Evolutionary conservation across 2,329 filamentous ascomycete genomes (phyloP), one percentile per base, ranked within the genome.

Genomic region (Fusarium penzigii): DNA sequence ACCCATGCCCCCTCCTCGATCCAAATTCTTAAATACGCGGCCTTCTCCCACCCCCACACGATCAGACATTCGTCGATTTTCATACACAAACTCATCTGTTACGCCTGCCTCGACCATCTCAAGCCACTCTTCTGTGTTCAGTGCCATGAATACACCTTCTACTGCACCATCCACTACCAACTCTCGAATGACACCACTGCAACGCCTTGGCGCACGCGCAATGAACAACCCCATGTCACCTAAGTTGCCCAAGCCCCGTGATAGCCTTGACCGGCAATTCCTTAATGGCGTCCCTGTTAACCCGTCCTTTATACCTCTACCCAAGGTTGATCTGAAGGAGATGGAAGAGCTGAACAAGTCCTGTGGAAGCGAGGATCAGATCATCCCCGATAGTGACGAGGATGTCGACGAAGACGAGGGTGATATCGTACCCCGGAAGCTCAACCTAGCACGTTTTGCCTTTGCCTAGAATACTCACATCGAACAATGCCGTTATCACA

Each of bases 311-410:
- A 73, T 84, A 6, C 79, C 81, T 0, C 68, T 84, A 9, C 81
- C 82, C 1, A 79, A 75, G 51, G 80, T 81, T 3, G 78, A 83
- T 56, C 54, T 82, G 25, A 71, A 70, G 8, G 81, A 84, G 59
- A 72, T 84, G 4, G 78, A 78, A 58, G 77, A 78, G 2, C 64
- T 84, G 40, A 80, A 82, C 58, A 64, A 61, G 47, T 36, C 32
- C 13, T 65, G 65, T 45, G 82, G 82, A 13, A 85, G 82, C 60
- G 82, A 85, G 63, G 82, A 85, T 51, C 74, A 81, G 49, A 76
- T 85, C 55, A 67, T 80, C 13, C 77, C 77, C 25, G 79, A 79
- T 63, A 82, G 79, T 54, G 78, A 80, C 52, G 76, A 61, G 16
- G 78, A 80, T 49, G 72, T 72, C 16, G 76, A 58, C 5, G 52